Evolutionary conservation across 2,329 filamentous ascomycete species (phyloP), one percentile per base, ranked within the genome.

Genomic region (Juglanconis juglandina): DNA sequence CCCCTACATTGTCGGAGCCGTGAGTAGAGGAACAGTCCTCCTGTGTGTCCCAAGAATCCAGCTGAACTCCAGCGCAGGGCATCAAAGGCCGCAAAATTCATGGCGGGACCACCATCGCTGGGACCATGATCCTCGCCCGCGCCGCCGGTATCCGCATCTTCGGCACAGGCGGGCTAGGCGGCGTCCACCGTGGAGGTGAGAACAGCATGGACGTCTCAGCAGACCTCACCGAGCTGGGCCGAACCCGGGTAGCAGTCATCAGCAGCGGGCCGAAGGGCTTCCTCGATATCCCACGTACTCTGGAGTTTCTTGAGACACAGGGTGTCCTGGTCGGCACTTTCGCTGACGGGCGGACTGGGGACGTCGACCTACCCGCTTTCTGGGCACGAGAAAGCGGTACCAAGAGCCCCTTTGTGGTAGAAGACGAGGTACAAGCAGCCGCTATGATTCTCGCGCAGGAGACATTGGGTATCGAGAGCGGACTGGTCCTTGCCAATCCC

Each of bases 211-310:
- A 99, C 72, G 86, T 99, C 64, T 98, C 94, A 63, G 94, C 95
- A 46, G 95, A 99, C 75, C 81, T 99, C 63, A 97, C 91, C 4
- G 95, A 98, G 79, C 84, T 99, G 54, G 93, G 95, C 14, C 84
- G 92, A 60, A 97, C 93, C 7, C 86, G 91, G 10, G 88, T 99
- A 56, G 89, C 93, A 33, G 93, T 99, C 2, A 81, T 99, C 56
- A 90, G 89, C 73, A 92, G 90, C 65, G 95, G 95, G 13, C 96
- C 92, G 77, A 99, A 99, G 77, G 95, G 94, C 64, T 98, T 99
- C 73, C 81, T 99, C 42, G 95, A 99, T 71, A 92, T 97, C 62
- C 87, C 90, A 2, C 83, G 91, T 56, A 99, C 95, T 0, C 81
- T 99, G 5, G 95, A 99, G 77, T 82, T 81, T 66, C 78, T 88